Conservation (phyloP, 768 basidiomycete species). For the Trametes gibbosa region DNA sequence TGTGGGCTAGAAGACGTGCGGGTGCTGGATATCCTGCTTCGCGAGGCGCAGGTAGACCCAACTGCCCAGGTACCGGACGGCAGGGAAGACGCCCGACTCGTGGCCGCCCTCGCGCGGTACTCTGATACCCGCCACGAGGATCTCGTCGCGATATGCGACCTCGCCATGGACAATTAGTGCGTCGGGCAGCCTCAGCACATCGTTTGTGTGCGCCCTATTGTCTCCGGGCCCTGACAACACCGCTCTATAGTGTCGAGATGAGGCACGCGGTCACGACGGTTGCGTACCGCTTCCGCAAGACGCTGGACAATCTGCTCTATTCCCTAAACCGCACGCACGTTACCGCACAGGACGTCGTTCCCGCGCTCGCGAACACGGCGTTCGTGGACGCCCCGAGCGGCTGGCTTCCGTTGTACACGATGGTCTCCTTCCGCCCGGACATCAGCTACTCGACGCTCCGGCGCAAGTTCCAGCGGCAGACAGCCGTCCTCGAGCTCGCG, state of each 20-base stretch:
- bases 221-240: conserved; percentile 9
- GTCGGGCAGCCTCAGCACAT: conserved; percentile 34
- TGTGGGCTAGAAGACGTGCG: conserved; percentile 98
- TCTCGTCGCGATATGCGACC: conserved; percentile 83
- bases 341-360: conserved; percentile 45
- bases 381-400: conserved; percentile 52
- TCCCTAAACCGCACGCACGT: conserved; percentile 52
- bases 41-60: conserved; percentile 63
- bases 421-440: conserved; percentile 98
- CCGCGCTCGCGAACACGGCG: conserved; percentile 26
- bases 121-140: conserved; percentile 82
- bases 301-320: conserved; percentile 73
- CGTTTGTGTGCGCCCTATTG: background rate
- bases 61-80: conserved; percentile 35
- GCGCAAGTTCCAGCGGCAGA: conserved; percentile 67
- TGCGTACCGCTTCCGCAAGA: conserved; percentile 74
- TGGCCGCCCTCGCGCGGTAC: conserved; percentile 71
- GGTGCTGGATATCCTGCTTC: conserved; percentile 74
- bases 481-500: conserved; percentile 50
- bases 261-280: conserved; percentile 86
- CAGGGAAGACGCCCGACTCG: conserved; percentile 53
- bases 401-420: conserved; percentile 94
- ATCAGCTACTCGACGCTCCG: conserved; percentile 84
- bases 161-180: conserved; percentile 97
- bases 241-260: conserved; percentile 78